Base-by-base conservation (phyloP, 2,329 filamentous ascomycete genomes). In the Aspergillus chevalieri region DNA sequence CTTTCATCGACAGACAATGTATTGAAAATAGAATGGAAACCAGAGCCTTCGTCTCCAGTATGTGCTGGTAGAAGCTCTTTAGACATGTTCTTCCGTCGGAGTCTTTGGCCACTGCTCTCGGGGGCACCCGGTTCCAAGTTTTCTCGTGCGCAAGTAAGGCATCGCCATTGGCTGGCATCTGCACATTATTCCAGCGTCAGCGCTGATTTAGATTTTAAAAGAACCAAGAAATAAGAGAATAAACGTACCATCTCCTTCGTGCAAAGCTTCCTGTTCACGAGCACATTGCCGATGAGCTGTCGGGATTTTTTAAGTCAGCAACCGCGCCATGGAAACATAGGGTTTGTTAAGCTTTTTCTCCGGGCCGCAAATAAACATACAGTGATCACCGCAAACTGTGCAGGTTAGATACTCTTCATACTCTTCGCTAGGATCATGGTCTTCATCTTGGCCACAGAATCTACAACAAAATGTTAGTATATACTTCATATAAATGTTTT, bases 281-380 rank as follows among this genome's bases (percentile, higher is more conserved):
- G 89, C 91, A 72, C 92, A 96, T 79, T 93, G 86, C 68, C 86
- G 84, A 75, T 97, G 92, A 63, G 90, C 92, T 95, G 74, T 65
- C 70, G 68, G 70, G 63, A 66, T 68, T 70, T 74, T 70, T 74
- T 70, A 74, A 74, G 64, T 68, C 54, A 66, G 61, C 56, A 59
- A 56, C 47, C 48, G 48, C 50, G 49, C 51, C 47, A 54, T 52
- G 60, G 48, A 53, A 51, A 49, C 50, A 52, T 46, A 46, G 61
- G 48, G 48, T 46, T 65, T 64, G 65, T 54, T 61, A 62, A 62
- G 60, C 57, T 52, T 60, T 57, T 56, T 54, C 46, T 55, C 43
- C 44, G 55, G 53, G 52, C 57, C 58, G 54, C 47, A 54, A 57
- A 53, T 52, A 48, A 54, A 81, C 87, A 71, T 76, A 95, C 90